Evolutionary conservation across 108 stramenopile genomes (phyloP), one percentile per base, ranked within the genome.

Genomic region (Fragilaria crotonensis): DNA sequence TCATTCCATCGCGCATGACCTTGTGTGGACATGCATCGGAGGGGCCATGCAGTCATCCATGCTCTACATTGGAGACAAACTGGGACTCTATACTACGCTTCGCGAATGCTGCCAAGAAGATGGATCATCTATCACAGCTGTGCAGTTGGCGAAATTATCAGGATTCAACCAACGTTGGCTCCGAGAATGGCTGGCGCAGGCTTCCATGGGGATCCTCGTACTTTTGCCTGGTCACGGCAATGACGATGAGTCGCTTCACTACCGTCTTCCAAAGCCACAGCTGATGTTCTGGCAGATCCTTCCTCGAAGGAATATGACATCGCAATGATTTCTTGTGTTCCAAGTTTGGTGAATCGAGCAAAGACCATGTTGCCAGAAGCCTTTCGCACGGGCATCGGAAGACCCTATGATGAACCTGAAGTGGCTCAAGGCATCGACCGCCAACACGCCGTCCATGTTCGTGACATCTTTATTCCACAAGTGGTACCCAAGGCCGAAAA

Each of bases 331-430:
- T 31, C 19, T 5, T 3, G 18, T 14, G 44, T 65, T 17, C 64
- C 64, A 4, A 27, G 41, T 0, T 48, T 65, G 56, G 64, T 65
- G 20, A 23, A 65, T 25, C 54, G 64, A 9, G 64, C 64, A 23
- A 54, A 56, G 56, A 65, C 64, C 1, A 58, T 48, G 64, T 25
- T 65, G 5, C 64, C 64, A n/a, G 52, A 44, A 1, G 66, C 66
- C 14, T 59, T 60, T 52, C 26, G 25, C 0, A 59, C 66, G 4
- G 66, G 66, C 25, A 44, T 48, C 22, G 66, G 66, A 26, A 25
- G 48, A 22, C 25, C 57, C n/a, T 66, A 66, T 27, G 55, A 66
- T 41, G 57, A 59, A 5, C 22, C 17, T 25, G 66, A 66, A 25
- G 48, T 66, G 7, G 50, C 58, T 7, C 1, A 41, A 25, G 66